phyloP scores from a whole-genome alignment of 2,329 filamentous ascomycete genomes.

The Alternaria sp. region DNA sequence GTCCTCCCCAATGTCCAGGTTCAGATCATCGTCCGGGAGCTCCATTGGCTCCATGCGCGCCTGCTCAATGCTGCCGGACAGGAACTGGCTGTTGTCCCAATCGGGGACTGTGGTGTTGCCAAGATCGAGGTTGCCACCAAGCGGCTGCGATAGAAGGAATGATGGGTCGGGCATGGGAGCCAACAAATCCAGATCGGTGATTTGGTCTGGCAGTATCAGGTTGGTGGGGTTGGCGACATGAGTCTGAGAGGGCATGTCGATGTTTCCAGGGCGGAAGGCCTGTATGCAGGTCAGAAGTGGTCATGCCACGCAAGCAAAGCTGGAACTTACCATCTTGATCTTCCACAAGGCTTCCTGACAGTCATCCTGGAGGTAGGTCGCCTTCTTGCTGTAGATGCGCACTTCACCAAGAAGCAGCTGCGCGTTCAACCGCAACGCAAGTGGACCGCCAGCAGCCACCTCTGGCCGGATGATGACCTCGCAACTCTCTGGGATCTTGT shows the following conservation, averaged over 20 bases:
- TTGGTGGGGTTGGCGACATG: constrained; percentile 84
- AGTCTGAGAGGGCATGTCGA: constrained; percentile 83
- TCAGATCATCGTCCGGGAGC: constrained; percentile 57
- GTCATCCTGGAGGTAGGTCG: constrained; percentile 93
- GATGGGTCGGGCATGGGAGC: constrained; percentile 81
- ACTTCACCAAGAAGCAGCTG: constrained; percentile 95
- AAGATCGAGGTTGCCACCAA: constrained; percentile 57
- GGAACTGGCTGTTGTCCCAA: constrained; percentile 77
- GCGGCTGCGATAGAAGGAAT: constrained; percentile 77
- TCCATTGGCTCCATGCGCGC: constrained; percentile 59
- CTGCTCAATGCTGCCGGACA: constrained; percentile 71
- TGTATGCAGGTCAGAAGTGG: constrained; percentile 26
- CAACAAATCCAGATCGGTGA: constrained; percentile 92
- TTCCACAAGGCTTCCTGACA: constrained; percentile 98
- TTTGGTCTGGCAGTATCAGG: constrained; percentile 87
- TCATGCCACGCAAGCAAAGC: background rate
- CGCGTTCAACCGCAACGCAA: constrained; percentile 92
- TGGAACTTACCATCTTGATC: constrained; percentile 85
- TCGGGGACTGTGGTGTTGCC: constrained; percentile 60
- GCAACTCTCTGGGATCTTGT: constrained; percentile 93
- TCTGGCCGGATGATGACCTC: constrained; percentile 88
- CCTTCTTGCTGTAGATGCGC: constrained; percentile 96
- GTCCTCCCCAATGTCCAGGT: constrained; percentile 71
- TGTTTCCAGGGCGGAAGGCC: constrained; percentile 96
- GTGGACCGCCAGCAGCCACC: constrained; percentile 74